Percentiles rank a stretch among this genome's conserved stretches.
Conservation (phyloP, 495 filamentous ascomycete species). For the Talaromyces borbonicus region DNA sequence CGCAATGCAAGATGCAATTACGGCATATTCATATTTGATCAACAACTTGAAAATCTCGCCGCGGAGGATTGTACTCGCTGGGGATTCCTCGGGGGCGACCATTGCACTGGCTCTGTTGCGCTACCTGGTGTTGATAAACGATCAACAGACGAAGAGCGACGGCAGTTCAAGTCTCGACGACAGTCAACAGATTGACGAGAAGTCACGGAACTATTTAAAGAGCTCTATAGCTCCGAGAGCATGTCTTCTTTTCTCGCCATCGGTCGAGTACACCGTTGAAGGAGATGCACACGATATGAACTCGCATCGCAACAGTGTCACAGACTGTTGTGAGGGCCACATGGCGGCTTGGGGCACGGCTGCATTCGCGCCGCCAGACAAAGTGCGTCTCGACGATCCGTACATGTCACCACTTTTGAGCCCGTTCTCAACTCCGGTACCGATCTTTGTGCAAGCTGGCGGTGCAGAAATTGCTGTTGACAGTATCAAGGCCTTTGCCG, state of each 20-base stretch:
- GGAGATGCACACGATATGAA: neutral
- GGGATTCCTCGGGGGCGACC: conserved; percentile 33
- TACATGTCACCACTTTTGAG: neutral
- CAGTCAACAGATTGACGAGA: too few species aligned
- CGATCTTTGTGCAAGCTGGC: neutral
- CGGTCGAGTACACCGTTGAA: neutral
- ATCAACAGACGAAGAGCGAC: too few species aligned
- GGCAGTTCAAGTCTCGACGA: too few species aligned
- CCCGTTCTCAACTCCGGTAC: neutral
- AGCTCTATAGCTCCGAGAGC: neutral
- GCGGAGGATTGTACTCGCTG: conserved; percentile 24
- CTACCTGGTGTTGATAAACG: conserved; percentile 10
- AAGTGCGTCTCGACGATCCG: neutral
- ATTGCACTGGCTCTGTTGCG: conserved; percentile 29
- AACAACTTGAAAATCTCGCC: conserved; percentile 17
- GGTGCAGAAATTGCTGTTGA: neutral
- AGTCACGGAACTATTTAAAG: neutral
- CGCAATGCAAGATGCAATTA: neutral
- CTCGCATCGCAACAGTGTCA: neutral
- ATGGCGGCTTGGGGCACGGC: neutral
- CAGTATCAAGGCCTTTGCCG: neutral
- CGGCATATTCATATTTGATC: conserved; percentile 17
- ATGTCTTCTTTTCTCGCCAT: neutral
- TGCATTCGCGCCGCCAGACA: neutral
- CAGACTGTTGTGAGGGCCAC: neutral